Evolutionary conservation across 2,329 filamentous ascomycete genomes (phyloP), one percentile per base, ranked within the genome.

Genomic region (Ambrosiella beaveri): DNA sequence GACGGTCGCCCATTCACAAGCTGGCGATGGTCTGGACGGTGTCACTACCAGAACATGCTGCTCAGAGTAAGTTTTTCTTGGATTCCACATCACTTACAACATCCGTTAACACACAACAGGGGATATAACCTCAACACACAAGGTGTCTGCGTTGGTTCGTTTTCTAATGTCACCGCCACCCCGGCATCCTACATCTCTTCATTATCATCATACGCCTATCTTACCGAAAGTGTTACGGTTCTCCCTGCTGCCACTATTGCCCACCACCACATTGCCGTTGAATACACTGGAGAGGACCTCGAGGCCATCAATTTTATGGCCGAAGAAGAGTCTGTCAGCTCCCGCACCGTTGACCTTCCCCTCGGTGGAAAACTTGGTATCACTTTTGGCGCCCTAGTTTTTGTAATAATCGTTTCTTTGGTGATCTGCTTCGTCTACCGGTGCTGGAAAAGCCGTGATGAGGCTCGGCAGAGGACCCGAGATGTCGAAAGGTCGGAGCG

Each of bases 11-110:
- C 66, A 67, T 41, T 66, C 65, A 1, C 64, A 68, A 8, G 63
- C 37, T 66, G 54, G 59, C 60, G 37, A 59, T 61, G 55, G 61
- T 63, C 9, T 63, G 66, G 50, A 45, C 8, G 66, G 66, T 36
- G 71, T 68, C n/a, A 71, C 68, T 6, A 72, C 70, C 9, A 69
- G 69, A 4, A 63, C 71, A 13, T 72, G 70, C 61, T 72, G 70
- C 56, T 72, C 70, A 57, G 70, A 67, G 70, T 72, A 69, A 60
- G 70, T 68, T 17, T 37, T 13, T 12, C 8, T 40, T 36, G 17
- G 36, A 3, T 4, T 17, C 38, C 2, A 13, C 27, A 55, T 36
- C 17, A 27, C 27, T 5, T 35, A 37, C 19, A 13, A 36, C 44
- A 49, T 11, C 50, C 15, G 36, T 37, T 50, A 35, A 41, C 38